These are phyloP conservation scores for Suillus cothurnatus DNA, from an alignment of 768 basidiomycete species.

Conservation along the genomic window DNA sequence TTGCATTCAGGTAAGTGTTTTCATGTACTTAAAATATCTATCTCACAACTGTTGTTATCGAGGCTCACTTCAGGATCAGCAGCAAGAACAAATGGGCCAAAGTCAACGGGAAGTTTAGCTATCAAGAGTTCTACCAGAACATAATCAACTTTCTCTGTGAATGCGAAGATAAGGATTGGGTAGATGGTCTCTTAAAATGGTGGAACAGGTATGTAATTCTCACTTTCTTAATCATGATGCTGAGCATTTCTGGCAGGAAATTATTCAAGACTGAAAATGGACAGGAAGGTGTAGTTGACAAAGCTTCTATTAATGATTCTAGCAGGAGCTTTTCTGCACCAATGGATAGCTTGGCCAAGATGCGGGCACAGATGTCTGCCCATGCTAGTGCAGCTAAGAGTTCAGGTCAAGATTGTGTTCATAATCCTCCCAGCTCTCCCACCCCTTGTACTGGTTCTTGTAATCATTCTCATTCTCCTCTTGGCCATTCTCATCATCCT, in stretches of 20 bases:
- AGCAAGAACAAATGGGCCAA: slow-evolving; percentile 10
- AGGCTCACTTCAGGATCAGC: slow-evolving; percentile 16
- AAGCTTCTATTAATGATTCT: neutral
- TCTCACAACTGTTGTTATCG: neutral
- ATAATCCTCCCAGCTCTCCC: neutral
- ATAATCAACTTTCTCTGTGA: neutral
- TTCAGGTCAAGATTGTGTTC: neutral
- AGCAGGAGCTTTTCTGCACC: neutral
- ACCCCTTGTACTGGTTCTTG: neutral
- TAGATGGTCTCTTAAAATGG: neutral
- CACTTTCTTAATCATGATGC: neutral
- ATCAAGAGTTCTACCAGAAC: slow-evolving; percentile 11
- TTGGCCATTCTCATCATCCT: neutral
- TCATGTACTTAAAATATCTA: no score
- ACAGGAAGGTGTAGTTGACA: neutral
- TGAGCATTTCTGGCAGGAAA: neutral
- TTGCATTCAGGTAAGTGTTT: slow-evolving; percentile 6
- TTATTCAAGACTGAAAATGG: neutral
- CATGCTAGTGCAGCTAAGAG: neutral
- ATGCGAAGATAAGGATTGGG: slow-evolving; percentile 5
- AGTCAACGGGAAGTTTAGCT: slow-evolving; percentile 10
- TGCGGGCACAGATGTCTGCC: neutral
- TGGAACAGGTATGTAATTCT: neutral
- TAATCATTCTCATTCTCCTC: neutral
- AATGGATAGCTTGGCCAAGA: neutral